These are phyloP conservation scores for Thalassiosira sp. DNA, from an alignment of 352 stramenopile genomes.

Conservation along the genomic window DNA sequence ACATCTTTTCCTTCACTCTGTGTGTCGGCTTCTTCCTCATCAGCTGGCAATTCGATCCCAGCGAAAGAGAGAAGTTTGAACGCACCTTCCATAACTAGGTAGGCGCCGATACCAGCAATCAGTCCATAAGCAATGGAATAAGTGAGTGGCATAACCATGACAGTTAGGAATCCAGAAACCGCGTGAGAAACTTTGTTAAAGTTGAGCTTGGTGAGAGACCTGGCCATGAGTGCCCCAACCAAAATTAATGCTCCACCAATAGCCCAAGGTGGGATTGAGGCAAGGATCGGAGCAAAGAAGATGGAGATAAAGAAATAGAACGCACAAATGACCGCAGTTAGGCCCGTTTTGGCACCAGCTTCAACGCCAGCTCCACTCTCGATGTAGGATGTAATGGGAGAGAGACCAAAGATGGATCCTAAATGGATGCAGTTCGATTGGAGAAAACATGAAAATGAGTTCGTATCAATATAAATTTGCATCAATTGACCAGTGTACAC, in stretches of 20 bases:
- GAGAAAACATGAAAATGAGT: background rate
- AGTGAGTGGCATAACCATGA: slow-evolving; percentile 85
- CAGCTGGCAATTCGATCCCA: slow-evolving; percentile 48
- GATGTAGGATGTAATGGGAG: slow-evolving; percentile 78
- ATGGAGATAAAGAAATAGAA: slow-evolving; percentile 82
- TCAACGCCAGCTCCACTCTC: slow-evolving; percentile 76
- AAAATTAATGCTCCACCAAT: slow-evolving; percentile 82
- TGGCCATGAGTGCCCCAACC: slow-evolving; percentile 80
- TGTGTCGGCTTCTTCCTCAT: too few relatives aligned
- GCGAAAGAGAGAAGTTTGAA: slow-evolving; percentile 51
- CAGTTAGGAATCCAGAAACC: slow-evolving; percentile 81
- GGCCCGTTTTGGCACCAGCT: slow-evolving; percentile 74
- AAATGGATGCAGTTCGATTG: background rate
- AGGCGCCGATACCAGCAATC: slow-evolving; percentile 61
- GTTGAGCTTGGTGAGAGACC: slow-evolving; percentile 72
- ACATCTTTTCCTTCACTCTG: too few relatives aligned
- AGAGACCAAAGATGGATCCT: slow-evolving; percentile 68
- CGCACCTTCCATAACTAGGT: slow-evolving; percentile 35
- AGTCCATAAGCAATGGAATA: slow-evolving; percentile 83
- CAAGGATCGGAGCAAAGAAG: slow-evolving; percentile 84
- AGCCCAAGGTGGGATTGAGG: slow-evolving; percentile 77
- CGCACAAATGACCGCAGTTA: slow-evolving; percentile 70
- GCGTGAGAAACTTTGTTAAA: slow-evolving; percentile 75
- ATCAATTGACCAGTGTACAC: background rate
- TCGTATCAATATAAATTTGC: background rate